Evolutionary conservation across 2,329 filamentous ascomycete species (phyloP), one percentile per base, ranked within the genome.

Genomic region (Gyromitra esculenta): DNA sequence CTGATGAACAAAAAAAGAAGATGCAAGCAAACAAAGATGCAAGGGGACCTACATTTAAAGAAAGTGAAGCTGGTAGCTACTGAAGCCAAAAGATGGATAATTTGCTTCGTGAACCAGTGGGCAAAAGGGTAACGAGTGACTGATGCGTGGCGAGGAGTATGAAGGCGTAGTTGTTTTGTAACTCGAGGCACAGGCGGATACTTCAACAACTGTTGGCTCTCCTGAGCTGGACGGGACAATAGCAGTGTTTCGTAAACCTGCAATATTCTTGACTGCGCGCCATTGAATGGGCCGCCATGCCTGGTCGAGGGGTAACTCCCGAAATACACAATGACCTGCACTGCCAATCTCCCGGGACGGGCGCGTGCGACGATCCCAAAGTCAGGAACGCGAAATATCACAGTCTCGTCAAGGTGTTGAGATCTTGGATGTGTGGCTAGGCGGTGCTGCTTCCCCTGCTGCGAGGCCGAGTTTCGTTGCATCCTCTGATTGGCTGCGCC

Each of bases 21-120:
- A 45, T 18, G 48, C 13, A 18, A 54, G 52, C 37, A 41, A 41
- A 57, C 13, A 74, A 41, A 63, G 21, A 43, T 57, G 37, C n/a
- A 35, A n/a, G 21, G 41, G 39, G 50, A 52, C 65, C 31, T 50
- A 75, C 72, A 6, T 64, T 59, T 52, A 70, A 68, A 63, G 56
- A 69, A 45, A 66, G 54, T 62, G 57, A 64, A 35, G 25, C 8
- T 9, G 41, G 18, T 43, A 64, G 57, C 45, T n/a, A 21, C 21
- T 2, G 13, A 43, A 56, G 21, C 43, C 37, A 69, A 59, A 63
- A 52, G 21, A 57, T 54, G 45, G 13, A 31, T 71, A n/a, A 71
- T 64, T 31, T 43, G 48, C 15, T 59, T 60, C 37, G 35, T 21
- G 57, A 21, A 41, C 57, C 57, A 60, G 21, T 6, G 13, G 18